These are phyloP conservation scores for Pythium myriotylum DNA, from an alignment of 352 stramenopile species.

Conservation along the genomic window DNA sequence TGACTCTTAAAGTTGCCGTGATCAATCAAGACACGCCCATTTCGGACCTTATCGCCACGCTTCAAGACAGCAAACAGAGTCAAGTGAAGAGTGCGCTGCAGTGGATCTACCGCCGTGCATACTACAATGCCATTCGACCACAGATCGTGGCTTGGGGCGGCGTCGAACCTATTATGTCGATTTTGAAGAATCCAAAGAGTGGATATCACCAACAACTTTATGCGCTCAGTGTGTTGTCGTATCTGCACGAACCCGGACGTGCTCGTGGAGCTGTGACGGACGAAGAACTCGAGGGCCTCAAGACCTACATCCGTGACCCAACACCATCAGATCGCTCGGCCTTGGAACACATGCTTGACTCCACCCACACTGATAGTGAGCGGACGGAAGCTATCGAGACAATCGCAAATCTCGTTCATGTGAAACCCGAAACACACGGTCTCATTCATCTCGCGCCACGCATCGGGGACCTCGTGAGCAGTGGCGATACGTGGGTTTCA, in stretches of 20 bases:
- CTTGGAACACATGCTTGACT: neutral
- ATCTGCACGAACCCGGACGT: neutral
- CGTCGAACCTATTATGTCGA: neutral
- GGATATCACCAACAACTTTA: neutral
- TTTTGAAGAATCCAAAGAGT: neutral
- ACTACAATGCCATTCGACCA: neutral
- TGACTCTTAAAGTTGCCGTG: neutral
- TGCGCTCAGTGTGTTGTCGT: neutral
- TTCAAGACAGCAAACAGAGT: neutral
- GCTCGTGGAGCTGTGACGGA: neutral
- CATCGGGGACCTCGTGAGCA: neutral
- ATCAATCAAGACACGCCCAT: neutral
- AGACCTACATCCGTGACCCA: neutral
- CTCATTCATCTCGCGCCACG: neutral
- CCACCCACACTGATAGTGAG: neutral
- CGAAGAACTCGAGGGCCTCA: neutral
- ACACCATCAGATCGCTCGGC: neutral
- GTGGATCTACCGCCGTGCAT: neutral
- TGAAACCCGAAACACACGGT: neutral
- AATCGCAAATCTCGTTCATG: neutral
- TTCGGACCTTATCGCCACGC: neutral
- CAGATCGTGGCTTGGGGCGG: neutral
- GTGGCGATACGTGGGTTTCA: neutral
- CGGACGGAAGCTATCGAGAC: neutral
- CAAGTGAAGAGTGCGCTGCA: neutral